Conservation (phyloP, 1,139 yeast species). For the Yamadazyma spencermartinsiae region DNA sequence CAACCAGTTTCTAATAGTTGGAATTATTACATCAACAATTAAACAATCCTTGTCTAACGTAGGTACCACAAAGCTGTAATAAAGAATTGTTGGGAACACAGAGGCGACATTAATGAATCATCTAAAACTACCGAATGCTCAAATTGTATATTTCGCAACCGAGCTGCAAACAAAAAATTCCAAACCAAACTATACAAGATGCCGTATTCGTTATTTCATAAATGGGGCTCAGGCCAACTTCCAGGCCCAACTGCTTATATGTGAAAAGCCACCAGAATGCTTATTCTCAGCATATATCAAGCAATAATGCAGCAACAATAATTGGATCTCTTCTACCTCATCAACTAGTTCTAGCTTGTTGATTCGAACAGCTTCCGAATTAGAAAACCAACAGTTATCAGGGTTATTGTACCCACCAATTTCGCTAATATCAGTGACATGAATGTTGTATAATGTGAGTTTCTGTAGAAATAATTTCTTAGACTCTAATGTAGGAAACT, state of each 20-base stretch:
- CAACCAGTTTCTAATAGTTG: too few species aligned
- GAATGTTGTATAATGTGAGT: constrained; percentile 24
- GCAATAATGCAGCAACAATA: constrained; percentile 79
- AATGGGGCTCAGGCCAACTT: too few species aligned
- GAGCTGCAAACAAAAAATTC: too few species aligned
- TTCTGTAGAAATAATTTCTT: constrained; percentile 33
- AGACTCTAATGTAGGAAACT: constrained; percentile 44
- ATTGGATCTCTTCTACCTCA: constrained; percentile 81
- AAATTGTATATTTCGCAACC: neutral
- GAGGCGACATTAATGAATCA: too few species aligned
- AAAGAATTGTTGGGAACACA: too few species aligned
- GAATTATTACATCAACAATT: too few species aligned
- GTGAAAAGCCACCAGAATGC: neutral
- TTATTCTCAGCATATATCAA: constrained; percentile 24
- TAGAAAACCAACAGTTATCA: constrained; percentile 43
- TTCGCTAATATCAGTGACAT: constrained; percentile 56
- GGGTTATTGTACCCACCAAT: constrained; percentile 54
- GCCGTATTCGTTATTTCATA: too few species aligned
- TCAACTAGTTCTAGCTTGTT: constrained; percentile 75
- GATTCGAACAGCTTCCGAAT: constrained; percentile 52
- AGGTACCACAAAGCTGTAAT: too few species aligned
- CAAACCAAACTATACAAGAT: too few species aligned
- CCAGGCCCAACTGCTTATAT: constrained; percentile 6
- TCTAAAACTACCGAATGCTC: too few species aligned
- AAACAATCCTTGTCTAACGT: too few species aligned